Conservation (phyloP, 306 rosid species). For the Ochetophila trinervis region DNA sequence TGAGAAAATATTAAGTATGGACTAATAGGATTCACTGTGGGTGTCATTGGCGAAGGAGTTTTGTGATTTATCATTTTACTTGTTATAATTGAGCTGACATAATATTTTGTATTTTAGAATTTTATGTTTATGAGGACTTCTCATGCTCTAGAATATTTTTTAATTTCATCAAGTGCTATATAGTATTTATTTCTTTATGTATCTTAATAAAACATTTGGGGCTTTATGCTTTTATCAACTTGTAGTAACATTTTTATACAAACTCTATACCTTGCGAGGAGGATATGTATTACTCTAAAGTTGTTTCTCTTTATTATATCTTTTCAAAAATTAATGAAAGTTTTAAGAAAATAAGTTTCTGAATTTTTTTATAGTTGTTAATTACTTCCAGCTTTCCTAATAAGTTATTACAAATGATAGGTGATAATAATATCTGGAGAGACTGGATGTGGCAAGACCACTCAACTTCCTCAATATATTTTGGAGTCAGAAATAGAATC, state of each 20-base stretch:
- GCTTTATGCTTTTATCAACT: too few relatives aligned
- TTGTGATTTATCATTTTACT: too few relatives aligned
- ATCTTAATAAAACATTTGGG: too few relatives aligned
- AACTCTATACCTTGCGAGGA: background rate
- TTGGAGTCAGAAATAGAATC: constrained; percentile 60
- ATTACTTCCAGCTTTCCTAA: constrained; percentile 9
- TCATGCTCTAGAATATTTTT: too few relatives aligned
- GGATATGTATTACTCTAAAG: background rate
- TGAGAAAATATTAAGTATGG: too few relatives aligned
- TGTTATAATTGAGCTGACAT: too few relatives aligned
- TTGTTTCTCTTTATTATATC: background rate
- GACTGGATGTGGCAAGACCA: constrained; percentile 67
- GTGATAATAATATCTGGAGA: constrained; percentile 58
- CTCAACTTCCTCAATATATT: constrained; percentile 58
- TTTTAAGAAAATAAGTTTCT: background rate
- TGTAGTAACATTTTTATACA: too few relatives aligned
- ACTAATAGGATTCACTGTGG: too few relatives aligned
- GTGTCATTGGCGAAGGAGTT: too few relatives aligned
- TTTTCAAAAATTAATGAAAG: background rate
- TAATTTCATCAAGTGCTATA: too few relatives aligned
- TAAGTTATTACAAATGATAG: constrained; percentile 23
- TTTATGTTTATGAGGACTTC: too few relatives aligned
- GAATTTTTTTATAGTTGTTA: background rate
- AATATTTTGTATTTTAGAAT: too few relatives aligned
- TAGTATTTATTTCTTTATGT: background rate